These are phyloP conservation scores for Penicillium robsamsonii DNA, from an alignment of 495 filamentous ascomycete species.

Conservation along the genomic window DNA sequence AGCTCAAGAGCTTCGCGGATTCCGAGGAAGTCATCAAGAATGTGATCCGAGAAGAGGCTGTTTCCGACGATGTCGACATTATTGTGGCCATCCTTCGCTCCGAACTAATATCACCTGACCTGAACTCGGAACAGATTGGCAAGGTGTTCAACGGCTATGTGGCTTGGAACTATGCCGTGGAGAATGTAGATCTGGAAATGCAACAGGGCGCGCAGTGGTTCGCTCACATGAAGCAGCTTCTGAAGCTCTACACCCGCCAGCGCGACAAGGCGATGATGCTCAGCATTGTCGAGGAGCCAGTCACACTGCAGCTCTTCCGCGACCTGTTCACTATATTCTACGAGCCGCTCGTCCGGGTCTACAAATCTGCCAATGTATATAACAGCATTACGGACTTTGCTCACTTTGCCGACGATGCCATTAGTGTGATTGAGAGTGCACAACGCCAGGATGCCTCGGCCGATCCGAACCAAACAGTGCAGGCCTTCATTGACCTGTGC, in stretches of 20 bases:
- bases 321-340: slow-evolving; percentile 99
- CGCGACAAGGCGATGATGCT: slow-evolving; percentile 98
- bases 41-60: slow-evolving; percentile 68
- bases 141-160: slow-evolving; percentile 91
- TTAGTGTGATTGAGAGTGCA: slow-evolving; percentile 81
- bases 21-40: slow-evolving; percentile 71
- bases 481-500: slow-evolving; percentile 96
- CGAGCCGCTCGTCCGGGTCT: slow-evolving; percentile 91
- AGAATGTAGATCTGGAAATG: slow-evolving; percentile 86
- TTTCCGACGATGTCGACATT: slow-evolving; percentile 69
- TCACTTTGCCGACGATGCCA: slow-evolving; percentile 85
- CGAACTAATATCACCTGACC: slow-evolving; percentile 65
- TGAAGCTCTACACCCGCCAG: slow-evolving; percentile 88
- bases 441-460: slow-evolving; percentile 89
- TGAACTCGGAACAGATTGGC: slow-evolving; percentile 70
- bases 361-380: slow-evolving; percentile 99
- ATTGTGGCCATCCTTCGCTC: slow-evolving; percentile 79
- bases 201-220: slow-evolving; percentile 85
- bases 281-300: slow-evolving; percentile 89
- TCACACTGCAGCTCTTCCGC: slow-evolving; percentile 87
- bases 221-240: slow-evolving; percentile 88
- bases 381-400: slow-evolving; percentile 95
- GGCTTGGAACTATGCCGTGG: slow-evolving; percentile 93
- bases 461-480: slow-evolving; percentile 98
- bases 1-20: slow-evolving; percentile 75